Evolutionary conservation across 1,284 basidiomycete species (phyloP).

Genomic region (Somion occarium): DNA sequence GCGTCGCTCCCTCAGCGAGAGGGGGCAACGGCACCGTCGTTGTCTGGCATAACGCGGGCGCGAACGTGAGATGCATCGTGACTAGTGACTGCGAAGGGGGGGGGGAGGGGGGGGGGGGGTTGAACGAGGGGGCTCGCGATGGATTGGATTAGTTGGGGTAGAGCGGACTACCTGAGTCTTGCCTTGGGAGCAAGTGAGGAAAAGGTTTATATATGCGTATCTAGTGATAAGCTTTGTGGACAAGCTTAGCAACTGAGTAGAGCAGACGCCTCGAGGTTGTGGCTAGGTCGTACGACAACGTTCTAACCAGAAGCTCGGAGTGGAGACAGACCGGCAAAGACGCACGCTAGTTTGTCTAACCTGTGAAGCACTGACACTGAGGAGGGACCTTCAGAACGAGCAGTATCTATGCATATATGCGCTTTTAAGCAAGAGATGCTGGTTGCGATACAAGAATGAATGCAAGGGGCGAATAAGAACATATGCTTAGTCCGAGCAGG

Average conservation of each 20-base stretch:
- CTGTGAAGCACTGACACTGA: no score
- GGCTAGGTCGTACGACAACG: background rate
- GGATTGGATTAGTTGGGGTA: conserved; percentile 17
- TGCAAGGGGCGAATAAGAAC: no score
- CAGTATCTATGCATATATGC: no score
- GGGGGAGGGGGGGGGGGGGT: conserved; percentile 18
- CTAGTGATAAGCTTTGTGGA: background rate
- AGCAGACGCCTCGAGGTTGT: background rate
- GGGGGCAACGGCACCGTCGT: conserved; percentile 10
- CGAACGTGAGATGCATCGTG: conserved; percentile 14
- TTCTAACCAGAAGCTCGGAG: no score
- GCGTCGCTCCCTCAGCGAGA: conserved; percentile 3
- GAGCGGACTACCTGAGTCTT: conserved; percentile 17
- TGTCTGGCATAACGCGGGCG: conserved; percentile 9
- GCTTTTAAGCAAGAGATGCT: no score
- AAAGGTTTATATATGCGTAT: background rate
- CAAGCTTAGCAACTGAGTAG: background rate
- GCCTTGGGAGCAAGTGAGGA: background rate
- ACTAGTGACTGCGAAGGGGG: conserved; percentile 11
- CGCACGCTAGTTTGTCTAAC: no score
- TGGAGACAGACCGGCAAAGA: no score
- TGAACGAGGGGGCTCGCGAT: no score
- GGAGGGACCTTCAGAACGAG: no score
- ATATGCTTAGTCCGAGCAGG: no score
- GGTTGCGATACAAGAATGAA: no score